Conservation (phyloP, 78 protist species). For the Speleostelium caveatum region DNA sequence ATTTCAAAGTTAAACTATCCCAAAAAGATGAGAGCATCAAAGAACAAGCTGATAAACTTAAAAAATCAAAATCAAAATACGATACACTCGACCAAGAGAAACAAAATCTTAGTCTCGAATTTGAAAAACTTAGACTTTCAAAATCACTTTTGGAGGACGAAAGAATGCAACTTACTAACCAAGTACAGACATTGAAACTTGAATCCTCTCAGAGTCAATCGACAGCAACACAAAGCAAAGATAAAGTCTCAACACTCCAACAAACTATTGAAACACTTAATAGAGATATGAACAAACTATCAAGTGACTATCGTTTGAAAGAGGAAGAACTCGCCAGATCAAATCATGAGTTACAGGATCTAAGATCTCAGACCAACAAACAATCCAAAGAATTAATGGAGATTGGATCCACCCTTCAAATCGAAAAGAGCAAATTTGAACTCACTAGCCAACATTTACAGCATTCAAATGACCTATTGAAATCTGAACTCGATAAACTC, state of each 20-base stretch:
- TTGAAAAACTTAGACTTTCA: not conserved
- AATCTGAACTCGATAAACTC: not conserved
- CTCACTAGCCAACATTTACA: not conserved
- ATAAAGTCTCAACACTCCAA: slow-evolving; percentile 16
- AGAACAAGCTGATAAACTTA: slow-evolving; percentile 4
- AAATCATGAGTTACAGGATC: slow-evolving; percentile 10
- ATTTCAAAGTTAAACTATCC: not conserved
- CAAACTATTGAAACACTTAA: not conserved
- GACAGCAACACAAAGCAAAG: slow-evolving; percentile 16
- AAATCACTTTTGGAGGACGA: slow-evolving; percentile 49
- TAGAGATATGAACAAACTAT: not conserved
- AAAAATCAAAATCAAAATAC: slow-evolving; percentile 29
- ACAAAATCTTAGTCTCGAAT: not conserved
- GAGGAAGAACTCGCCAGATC: slow-evolving; percentile 10
- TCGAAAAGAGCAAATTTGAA: slow-evolving; percentile 46
- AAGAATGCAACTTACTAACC: slow-evolving; percentile 9
- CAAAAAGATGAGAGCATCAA: not conserved
- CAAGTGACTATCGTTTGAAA: not conserved
- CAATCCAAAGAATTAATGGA: slow-evolving; percentile 49
- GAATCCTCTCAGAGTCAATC: slow-evolving; percentile 6
- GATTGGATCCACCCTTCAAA: not conserved
- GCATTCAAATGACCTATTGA: not conserved
- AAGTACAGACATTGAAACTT: not conserved
- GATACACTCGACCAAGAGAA: slow-evolving; percentile 3
- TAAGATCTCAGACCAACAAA: not conserved